A percentile compares a stretch with the other conserved stretches of the same genome.
Conservation (phyloP, 1,139 yeast species). For the Tardiomyces digboiensis region DNA sequence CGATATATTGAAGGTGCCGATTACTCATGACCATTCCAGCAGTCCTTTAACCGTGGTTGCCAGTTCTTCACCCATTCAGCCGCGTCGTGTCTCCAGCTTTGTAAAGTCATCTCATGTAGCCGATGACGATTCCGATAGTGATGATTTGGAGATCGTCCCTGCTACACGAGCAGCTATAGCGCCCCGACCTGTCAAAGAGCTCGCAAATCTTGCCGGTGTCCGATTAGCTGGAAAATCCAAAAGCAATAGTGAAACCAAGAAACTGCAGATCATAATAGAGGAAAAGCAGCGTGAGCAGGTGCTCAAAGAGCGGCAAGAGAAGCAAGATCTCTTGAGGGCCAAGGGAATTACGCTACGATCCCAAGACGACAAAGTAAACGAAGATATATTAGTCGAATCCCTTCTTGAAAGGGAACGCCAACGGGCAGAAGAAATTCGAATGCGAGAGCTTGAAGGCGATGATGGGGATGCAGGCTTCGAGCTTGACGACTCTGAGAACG, state of each 20-base stretch:
- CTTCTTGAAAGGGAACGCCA: conserved; percentile 48
- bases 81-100: conserved; percentile 10
- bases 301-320: conserved; percentile 17
- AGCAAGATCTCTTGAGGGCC: conserved; percentile 19
- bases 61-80: conserved; percentile 1
- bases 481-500: conserved; percentile 5
- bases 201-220: conserved; percentile 14
- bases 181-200: conserved; percentile 11
- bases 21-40: not conserved
- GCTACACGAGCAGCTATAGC: conserved; percentile 11
- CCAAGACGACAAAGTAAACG: conserved; percentile 20
- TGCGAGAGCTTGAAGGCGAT: conserved; percentile 40
- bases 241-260: conserved; percentile 1
- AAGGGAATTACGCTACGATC: conserved; percentile 20
- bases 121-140: conserved; percentile 9
- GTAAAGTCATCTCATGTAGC: conserved; percentile 3
- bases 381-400: conserved; percentile 32
- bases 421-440: conserved; percentile 22
- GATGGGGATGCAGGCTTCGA: conserved; percentile 1
- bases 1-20: not conserved
- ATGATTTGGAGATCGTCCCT: conserved; percentile 18
- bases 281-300: conserved; percentile 25
- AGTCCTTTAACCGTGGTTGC: not conserved
- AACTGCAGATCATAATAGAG: conserved; percentile 6
- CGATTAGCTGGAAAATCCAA: conserved; percentile 5